phyloP scores from a whole-genome alignment of 1,284 basidiomycete species.

The Violaceomyces palustris region DNA sequence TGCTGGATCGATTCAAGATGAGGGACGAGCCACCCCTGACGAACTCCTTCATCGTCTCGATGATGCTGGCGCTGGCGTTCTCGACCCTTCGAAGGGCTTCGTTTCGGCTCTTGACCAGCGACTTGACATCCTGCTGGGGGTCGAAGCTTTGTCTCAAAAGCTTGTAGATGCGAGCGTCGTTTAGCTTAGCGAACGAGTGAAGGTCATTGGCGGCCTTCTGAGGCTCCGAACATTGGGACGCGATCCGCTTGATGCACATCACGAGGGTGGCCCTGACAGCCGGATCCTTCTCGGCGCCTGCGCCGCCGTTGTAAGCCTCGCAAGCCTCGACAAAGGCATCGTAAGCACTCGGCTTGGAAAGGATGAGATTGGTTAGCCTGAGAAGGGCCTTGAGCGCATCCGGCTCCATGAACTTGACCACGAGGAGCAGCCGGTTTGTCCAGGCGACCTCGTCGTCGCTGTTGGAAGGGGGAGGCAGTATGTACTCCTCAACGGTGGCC shows the following conservation, averaged over 20 bases:
- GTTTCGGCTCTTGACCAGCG: slow-evolving; percentile 63
- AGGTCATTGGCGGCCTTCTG: slow-evolving; percentile 74
- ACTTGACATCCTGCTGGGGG: slow-evolving; percentile 73
- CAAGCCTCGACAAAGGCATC: slow-evolving; percentile 38
- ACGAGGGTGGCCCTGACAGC: slow-evolving; percentile 54
- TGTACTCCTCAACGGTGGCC: slow-evolving; percentile 63
- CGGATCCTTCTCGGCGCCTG: slow-evolving; percentile 67
- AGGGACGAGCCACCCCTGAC: slow-evolving; percentile 69
- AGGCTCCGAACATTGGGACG: slow-evolving; percentile 57
- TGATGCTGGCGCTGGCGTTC: slow-evolving; percentile 18
- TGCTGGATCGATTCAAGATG: slow-evolving; percentile 75
- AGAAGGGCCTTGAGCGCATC: slow-evolving; percentile 60
- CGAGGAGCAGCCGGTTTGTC: slow-evolving; percentile 75
- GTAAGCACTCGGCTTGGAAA: slow-evolving; percentile 12
- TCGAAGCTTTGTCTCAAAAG: slow-evolving; percentile 76
- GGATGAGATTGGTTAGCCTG: slow-evolving; percentile 57
- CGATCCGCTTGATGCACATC: slow-evolving; percentile 17
- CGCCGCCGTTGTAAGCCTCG: slow-evolving; percentile 57
- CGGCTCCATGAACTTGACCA: slow-evolving; percentile 66
- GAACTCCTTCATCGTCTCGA: slow-evolving; percentile 66
- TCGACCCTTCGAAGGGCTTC: slow-evolving; percentile 36
- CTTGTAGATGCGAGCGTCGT: slow-evolving; percentile 80
- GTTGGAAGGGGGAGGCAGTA: slow-evolving; percentile 76
- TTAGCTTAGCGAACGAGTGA: slow-evolving; percentile 74
- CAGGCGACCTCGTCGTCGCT: slow-evolving; percentile 68